Conservation (phyloP, 106 monocot species). For the Acorus gramineus region DNA sequence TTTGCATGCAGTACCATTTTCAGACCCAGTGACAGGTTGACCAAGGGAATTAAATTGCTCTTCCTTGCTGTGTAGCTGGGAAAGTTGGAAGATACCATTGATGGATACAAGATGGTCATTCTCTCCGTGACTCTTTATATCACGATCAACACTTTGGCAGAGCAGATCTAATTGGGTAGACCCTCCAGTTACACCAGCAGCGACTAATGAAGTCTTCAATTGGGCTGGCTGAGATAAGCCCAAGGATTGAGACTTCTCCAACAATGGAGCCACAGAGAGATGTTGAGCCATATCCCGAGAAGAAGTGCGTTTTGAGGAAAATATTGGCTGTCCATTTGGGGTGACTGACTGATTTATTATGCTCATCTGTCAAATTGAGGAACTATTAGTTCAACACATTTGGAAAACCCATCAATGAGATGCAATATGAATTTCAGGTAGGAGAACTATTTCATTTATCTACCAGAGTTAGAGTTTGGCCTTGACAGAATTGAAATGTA, state of each 20-base stretch:
- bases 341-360: constrained; percentile 31
- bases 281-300: constrained; percentile 7
- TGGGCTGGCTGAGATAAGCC: constrained; percentile 3
- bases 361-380: constrained; percentile 29
- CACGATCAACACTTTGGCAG: no score
- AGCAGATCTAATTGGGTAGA: no score
- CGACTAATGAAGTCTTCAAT: constrained; percentile 4
- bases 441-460: no score
- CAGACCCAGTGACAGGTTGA: neutral
- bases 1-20: neutral
- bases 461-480: no score
- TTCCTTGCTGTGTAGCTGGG: neutral
- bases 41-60: neutral
- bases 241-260: neutral
- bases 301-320: constrained; percentile 8
- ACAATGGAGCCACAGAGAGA: constrained; percentile 1
- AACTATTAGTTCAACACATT: no score
- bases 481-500: no score
- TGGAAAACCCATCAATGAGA: no score
- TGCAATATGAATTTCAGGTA: no score
- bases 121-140: no score
- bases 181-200: neutral
- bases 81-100: no score
- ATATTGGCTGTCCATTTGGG: constrained; percentile 21
- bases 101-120: no score